Conservation (phyloP, 257 asterid species). For the Nicotiana attenuata region DNA sequence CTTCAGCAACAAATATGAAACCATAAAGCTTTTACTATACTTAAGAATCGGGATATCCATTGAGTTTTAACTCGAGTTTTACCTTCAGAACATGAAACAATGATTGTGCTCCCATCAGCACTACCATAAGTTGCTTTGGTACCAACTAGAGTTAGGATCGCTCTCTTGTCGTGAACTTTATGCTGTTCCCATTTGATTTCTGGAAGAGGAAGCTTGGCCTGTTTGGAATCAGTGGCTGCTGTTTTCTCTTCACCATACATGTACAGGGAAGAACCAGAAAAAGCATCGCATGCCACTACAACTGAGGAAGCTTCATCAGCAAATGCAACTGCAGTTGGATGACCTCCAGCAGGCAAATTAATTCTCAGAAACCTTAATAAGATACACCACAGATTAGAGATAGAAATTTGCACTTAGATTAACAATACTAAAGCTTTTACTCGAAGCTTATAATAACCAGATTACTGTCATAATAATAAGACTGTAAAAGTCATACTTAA, state of each 20-base stretch:
- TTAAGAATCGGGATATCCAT: neutral
- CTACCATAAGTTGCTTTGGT: conserved; percentile 82
- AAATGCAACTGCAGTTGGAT: conserved; percentile 74
- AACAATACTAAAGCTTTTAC: neutral
- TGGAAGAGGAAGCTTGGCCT: conserved; percentile 80
- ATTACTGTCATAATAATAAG: conserved; percentile 1
- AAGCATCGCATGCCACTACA: conserved; percentile 69
- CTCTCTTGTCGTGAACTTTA: conserved; percentile 76
- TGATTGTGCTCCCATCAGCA: conserved; percentile 78
- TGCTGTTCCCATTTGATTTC: conserved; percentile 87
- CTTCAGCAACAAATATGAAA: neutral
- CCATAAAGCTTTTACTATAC: neutral
- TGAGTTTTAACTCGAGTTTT: conserved; percentile 5
- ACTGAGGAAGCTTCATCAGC: conserved; percentile 76
- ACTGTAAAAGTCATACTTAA: conserved; percentile 57
- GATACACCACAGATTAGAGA: conserved; percentile 1
- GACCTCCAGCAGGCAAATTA: conserved; percentile 83
- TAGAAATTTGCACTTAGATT: neutral
- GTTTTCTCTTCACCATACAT: conserved; percentile 89
- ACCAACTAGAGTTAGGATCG: conserved; percentile 65
- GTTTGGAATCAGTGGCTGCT: conserved; percentile 49
- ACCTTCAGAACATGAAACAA: conserved; percentile 97
- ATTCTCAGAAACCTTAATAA: conserved; percentile 78
- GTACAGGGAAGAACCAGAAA: conserved; percentile 75
- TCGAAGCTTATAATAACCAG: neutral